These are phyloP conservation scores for Podochytrium sp. DNA, from an alignment of 192 early-diverging fungal genomes.

Conservation along the genomic window DNA sequence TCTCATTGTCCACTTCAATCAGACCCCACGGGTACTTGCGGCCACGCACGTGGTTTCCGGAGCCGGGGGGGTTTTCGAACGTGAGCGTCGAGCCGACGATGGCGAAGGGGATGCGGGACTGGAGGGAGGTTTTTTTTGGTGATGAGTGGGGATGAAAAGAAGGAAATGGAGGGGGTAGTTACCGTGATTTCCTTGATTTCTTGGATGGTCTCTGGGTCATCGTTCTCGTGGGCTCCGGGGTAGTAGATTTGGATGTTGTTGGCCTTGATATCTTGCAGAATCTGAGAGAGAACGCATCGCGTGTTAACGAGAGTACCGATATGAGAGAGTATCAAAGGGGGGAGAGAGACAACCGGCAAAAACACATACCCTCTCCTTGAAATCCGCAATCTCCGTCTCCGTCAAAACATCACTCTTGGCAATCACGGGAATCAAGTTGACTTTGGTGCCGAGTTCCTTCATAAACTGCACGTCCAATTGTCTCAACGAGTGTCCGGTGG, in stretches of 20 bases:
- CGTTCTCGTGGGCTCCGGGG: slow-evolving; percentile 90
- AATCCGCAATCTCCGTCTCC: slow-evolving; percentile 84
- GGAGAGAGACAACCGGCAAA: background rate
- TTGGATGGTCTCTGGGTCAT: slow-evolving; percentile 95
- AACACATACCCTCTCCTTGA: slow-evolving; percentile 68
- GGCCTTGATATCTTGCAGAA: slow-evolving; percentile 93
- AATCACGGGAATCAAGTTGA: slow-evolving; percentile 98
- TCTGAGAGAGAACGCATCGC: slow-evolving; percentile 38
- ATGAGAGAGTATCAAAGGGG: background rate
- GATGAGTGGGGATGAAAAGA: background rate
- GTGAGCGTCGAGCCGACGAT: slow-evolving; percentile 63
- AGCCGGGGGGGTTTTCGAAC: slow-evolving; percentile 56
- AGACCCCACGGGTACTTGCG: slow-evolving; percentile 69
- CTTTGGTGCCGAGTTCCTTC: slow-evolving; percentile 91
- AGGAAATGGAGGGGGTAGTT: slow-evolving; percentile 4
- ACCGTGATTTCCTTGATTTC: slow-evolving; percentile 95
- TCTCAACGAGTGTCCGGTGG: slow-evolving; percentile 91
- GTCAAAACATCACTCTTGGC: slow-evolving; percentile 98
- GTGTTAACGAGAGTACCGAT: background rate
- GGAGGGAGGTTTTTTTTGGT: background rate
- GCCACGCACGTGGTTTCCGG: slow-evolving; percentile 58
- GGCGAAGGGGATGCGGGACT: slow-evolving; percentile 64
- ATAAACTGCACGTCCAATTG: slow-evolving; percentile 96
- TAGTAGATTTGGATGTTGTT: slow-evolving; percentile 95
- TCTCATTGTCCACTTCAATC: slow-evolving; percentile 65